A percentile compares a stretch with the other conserved stretches of the same genome.
These are phyloP conservation scores for Platanthera zijinensis DNA, from an alignment of 106 monocot species.

Conservation along the genomic window DNA sequence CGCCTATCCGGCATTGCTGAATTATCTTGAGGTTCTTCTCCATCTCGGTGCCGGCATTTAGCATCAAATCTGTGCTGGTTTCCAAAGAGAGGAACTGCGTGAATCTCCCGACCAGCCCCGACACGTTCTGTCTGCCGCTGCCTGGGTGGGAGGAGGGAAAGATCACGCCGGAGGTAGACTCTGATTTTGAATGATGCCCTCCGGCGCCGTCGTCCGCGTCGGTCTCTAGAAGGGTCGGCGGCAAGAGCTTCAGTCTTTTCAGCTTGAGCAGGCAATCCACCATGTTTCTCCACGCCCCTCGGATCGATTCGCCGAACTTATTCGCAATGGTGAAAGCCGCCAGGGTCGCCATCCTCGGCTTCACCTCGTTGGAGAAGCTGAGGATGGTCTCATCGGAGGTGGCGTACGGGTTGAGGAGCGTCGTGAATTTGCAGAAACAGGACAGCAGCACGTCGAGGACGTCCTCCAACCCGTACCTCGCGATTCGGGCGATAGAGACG, in stretches of 20 bases:
- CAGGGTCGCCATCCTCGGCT: constrained; percentile 77
- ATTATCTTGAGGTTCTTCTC: constrained; percentile 89
- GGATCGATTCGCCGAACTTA: constrained; percentile 66
- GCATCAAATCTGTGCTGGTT: constrained; percentile 46
- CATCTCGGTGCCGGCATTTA: constrained; percentile 44
- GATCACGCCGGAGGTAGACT: constrained; percentile 42
- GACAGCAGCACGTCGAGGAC: constrained; percentile 82
- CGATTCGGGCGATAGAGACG: constrained; percentile 54
- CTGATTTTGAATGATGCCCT: constrained; percentile 19
- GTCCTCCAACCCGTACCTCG: constrained; percentile 65
- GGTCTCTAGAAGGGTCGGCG: constrained; percentile 36
- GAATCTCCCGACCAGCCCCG: constrained; percentile 47
- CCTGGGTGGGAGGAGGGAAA: constrained; percentile 36
- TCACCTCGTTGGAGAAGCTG: constrained; percentile 70
- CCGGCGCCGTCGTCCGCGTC: background rate
- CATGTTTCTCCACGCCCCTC: constrained; percentile 72
- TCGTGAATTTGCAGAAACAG: constrained; percentile 87
- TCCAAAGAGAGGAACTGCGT: constrained; percentile 66
- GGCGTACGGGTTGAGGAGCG: constrained; percentile 73
- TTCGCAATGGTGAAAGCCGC: constrained; percentile 90
- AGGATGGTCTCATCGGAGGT: constrained; percentile 69
- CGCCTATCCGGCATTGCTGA: constrained; percentile 72
- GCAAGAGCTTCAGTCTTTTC: constrained; percentile 64
- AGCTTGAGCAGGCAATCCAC: constrained; percentile 88
- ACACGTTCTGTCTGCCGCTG: constrained; percentile 10